A percentile compares a stretch with the other conserved stretches of the same genome.
These are phyloP conservation scores for Croton laevigatus DNA, from an alignment of 441 rosid genomes.

Conservation along the genomic window DNA sequence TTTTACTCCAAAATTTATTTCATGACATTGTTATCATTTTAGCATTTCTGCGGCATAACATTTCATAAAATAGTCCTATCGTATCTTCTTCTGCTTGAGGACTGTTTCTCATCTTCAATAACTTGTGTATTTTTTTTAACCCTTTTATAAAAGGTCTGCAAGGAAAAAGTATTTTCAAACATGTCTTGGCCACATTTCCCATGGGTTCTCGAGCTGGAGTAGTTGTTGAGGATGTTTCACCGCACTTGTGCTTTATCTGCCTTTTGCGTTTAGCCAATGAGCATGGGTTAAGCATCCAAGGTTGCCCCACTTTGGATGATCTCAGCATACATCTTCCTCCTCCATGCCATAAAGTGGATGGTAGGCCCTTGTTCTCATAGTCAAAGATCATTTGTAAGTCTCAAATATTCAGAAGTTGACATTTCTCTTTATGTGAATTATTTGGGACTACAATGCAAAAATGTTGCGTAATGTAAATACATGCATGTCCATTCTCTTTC, in stretches of 20 bases:
- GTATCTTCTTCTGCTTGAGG: too few species aligned
- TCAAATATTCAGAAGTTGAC: neutral
- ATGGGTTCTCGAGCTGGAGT: conserved; percentile 51
- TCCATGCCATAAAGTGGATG: conserved; percentile 8
- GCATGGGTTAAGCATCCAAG: conserved; percentile 56
- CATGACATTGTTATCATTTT: neutral
- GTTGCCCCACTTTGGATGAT: conserved; percentile 45
- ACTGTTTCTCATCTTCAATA: too few species aligned
- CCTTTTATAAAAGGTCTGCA: neutral
- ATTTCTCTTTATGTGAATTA: neutral
- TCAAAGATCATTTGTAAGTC: neutral
- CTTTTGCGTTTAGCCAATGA: conserved; percentile 73
- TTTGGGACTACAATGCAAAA: neutral
- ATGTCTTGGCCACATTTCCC: conserved; percentile 52
- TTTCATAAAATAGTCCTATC: too few species aligned
- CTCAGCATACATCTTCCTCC: conserved; percentile 42
- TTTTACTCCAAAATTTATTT: neutral
- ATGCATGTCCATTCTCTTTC: neutral
- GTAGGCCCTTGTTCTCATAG: conserved; percentile 12
- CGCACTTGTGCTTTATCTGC: conserved; percentile 77
- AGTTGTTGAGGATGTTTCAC: conserved; percentile 50
- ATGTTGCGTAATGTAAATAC: neutral
- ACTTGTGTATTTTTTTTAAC: neutral
- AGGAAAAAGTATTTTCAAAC: conserved; percentile 2
- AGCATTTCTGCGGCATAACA: neutral